Conservation (phyloP, 2,329 filamentous ascomycete genomes). For the Raffaelea arxii region DNA sequence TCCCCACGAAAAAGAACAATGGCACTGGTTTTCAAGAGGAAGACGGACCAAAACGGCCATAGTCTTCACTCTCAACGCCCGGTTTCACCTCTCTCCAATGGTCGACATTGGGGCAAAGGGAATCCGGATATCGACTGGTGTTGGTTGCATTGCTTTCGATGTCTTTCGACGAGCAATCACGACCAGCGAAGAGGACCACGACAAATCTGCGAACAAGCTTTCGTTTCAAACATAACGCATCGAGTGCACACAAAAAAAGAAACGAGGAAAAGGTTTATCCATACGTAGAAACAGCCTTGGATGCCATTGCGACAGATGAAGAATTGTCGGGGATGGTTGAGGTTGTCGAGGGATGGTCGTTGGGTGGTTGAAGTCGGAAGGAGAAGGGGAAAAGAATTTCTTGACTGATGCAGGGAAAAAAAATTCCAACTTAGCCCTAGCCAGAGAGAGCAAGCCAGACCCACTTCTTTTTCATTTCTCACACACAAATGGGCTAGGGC, state of each 20-base stretch:
- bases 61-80: conserved; percentile 74
- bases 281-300: conserved; percentile 12
- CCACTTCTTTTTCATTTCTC: background rate
- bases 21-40: conserved; percentile 73
- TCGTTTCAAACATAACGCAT: background rate
- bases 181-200: conserved; percentile 77
- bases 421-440: conserved; percentile 1
- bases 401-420: background rate
- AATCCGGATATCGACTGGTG: too few species aligned
- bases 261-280: conserved; percentile 1
- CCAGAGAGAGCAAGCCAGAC: background rate
- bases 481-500: conserved; percentile 7
- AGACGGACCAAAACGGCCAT: conserved; percentile 25
- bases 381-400: conserved; percentile 1
- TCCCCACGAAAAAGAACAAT: conserved; percentile 12
- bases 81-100: conserved; percentile 48
- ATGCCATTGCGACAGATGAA: background rate
- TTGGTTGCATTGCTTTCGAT: too few species aligned
- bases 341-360: conserved; percentile 3
- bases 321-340: conserved; percentile 2
- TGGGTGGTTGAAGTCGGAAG: conserved; percentile 1
- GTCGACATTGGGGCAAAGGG: conserved; percentile 1
- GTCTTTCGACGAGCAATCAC: too few species aligned
- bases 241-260: conserved; percentile 1
- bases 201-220: conserved; percentile 56